These are phyloP conservation scores for Ogataea pini DNA, from an alignment of 805 yeast genomes.

Conservation along the genomic window DNA sequence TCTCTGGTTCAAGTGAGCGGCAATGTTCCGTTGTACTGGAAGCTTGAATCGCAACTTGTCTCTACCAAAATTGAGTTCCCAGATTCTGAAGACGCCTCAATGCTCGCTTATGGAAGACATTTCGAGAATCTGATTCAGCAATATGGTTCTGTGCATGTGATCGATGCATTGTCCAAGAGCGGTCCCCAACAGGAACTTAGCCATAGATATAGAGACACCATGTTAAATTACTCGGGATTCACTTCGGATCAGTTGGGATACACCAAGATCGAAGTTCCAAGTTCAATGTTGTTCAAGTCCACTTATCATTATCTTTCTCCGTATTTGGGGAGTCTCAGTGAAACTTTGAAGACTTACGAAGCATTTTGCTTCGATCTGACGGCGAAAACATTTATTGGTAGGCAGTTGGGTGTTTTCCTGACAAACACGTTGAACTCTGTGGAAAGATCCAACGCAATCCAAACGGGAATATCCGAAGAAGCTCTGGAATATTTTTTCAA, in stretches of 20 bases:
- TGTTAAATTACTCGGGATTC: conserved; percentile 18
- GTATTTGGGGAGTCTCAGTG: conserved; percentile 24
- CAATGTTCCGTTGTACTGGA: conserved; percentile 59
- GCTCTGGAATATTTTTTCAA: conserved; percentile 48
- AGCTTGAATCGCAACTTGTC: conserved; percentile 46
- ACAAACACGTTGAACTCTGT: conserved; percentile 52
- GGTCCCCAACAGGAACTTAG: conserved; percentile 49
- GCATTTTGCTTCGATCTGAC: conserved; percentile 45
- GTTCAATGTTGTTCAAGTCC: conserved; percentile 38
- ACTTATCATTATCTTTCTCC: conserved; percentile 26
- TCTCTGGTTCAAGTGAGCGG: conserved; percentile 51
- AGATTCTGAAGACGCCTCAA: conserved; percentile 54
- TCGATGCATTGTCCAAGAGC: conserved; percentile 47
- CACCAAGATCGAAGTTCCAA: conserved; percentile 40
- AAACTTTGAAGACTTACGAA: conserved; percentile 44
- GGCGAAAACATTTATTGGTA: conserved; percentile 40
- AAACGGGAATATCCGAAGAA: conserved; percentile 48
- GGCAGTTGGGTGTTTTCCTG: conserved; percentile 53
- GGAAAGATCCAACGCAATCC: conserved; percentile 50
- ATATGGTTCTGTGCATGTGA: conserved; percentile 49
- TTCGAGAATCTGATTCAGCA: conserved; percentile 49
- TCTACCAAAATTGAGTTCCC: conserved; percentile 49
- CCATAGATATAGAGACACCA: conserved; percentile 35
- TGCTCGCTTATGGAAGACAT: conserved; percentile 51
- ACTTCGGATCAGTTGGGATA: conserved; percentile 25